A percentile compares a stretch with the other conserved stretches of the same genome.
phyloP scores from a whole-genome alignment of 805 yeast genomes.

The Isabelozyma pseudorhagii region DNA sequence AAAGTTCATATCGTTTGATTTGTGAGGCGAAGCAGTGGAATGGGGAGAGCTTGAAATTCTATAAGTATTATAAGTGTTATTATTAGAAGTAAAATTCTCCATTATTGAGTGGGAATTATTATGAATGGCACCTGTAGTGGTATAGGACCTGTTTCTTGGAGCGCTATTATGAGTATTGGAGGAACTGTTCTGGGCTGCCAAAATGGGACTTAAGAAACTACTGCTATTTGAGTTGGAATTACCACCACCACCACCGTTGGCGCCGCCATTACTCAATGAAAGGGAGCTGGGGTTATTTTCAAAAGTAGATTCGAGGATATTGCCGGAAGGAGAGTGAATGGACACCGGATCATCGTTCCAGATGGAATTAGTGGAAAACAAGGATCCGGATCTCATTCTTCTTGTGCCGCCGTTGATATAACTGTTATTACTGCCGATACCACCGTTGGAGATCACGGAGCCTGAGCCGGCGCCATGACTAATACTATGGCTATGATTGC shows the following conservation, averaged over 20 bases:
- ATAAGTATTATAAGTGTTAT: neutral
- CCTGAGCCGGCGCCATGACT: neutral
- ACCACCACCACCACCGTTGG: conserved; percentile 4
- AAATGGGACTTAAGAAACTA: conserved; percentile 11
- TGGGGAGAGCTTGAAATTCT: conserved; percentile 23
- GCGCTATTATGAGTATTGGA: conserved; percentile 5
- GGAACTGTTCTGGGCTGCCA: conserved; percentile 8
- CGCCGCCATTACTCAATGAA: conserved; percentile 4
- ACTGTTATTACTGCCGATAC: conserved; percentile 1
- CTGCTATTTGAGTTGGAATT: conserved; percentile 5
- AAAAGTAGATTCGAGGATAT: conserved; percentile 9
- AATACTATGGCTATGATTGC: neutral
- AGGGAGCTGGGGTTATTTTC: conserved; percentile 10
- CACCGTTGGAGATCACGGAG: neutral
- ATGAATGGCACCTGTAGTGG: conserved; percentile 39
- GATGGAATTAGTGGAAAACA: conserved; percentile 49
- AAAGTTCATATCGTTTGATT: conserved; percentile 23
- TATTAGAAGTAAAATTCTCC: conserved; percentile 9
- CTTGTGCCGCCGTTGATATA: conserved; percentile 23
- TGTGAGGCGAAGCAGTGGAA: conserved; percentile 12
- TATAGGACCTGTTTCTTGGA: conserved; percentile 48
- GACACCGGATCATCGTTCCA: conserved; percentile 51
- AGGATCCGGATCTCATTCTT: conserved; percentile 56
- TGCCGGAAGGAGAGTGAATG: conserved; percentile 10
- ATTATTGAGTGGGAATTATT: conserved; percentile 2